These are phyloP conservation scores for Phytophthora sp. DNA, from an alignment of 352 stramenopile species.

Conservation along the genomic window DNA sequence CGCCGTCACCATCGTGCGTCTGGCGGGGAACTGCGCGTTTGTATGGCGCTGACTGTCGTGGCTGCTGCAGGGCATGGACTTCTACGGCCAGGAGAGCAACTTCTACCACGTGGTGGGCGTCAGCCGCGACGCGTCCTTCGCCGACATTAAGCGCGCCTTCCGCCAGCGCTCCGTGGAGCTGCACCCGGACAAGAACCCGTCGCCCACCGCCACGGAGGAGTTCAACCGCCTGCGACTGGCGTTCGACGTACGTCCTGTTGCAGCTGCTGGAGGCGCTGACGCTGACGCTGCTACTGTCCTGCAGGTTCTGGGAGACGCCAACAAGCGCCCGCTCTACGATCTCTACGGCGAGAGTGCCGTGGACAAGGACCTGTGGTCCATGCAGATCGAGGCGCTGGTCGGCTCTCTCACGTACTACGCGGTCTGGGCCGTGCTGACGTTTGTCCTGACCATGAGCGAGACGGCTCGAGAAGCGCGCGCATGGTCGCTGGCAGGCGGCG, in stretches of 20 bases:
- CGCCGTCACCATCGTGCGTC: constrained; percentile 91
- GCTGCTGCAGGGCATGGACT: constrained; percentile 68
- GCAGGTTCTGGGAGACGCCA: constrained; percentile 83
- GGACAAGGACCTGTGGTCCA: constrained; percentile 88
- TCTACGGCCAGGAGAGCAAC: constrained; percentile 92
- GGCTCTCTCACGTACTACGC: constrained; percentile 95
- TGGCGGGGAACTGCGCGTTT: too few species aligned
- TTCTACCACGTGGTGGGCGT: constrained; percentile 95
- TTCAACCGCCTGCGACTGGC: constrained; percentile 95
- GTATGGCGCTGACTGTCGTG: not conserved
- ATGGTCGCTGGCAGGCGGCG: constrained; percentile 93
- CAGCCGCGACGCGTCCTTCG: constrained; percentile 84
- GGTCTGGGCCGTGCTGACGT: constrained; percentile 96
- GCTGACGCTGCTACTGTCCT: not conserved
- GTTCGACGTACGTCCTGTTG: constrained; percentile 87
- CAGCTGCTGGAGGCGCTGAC: too few species aligned
- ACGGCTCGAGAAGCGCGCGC: constrained; percentile 85
- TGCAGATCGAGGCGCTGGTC: constrained; percentile 92
- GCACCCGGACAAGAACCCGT: constrained; percentile 98
- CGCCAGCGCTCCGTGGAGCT: constrained; percentile 94
- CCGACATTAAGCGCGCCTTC: constrained; percentile 98
- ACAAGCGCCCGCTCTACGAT: constrained; percentile 96
- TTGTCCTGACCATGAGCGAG: constrained; percentile 95
- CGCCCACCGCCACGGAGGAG: constrained; percentile 88
- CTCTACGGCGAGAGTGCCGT: constrained; percentile 93